phyloP scores from a whole-genome alignment of 2,329 filamentous ascomycete species.

The Cytospora piceae region DNA sequence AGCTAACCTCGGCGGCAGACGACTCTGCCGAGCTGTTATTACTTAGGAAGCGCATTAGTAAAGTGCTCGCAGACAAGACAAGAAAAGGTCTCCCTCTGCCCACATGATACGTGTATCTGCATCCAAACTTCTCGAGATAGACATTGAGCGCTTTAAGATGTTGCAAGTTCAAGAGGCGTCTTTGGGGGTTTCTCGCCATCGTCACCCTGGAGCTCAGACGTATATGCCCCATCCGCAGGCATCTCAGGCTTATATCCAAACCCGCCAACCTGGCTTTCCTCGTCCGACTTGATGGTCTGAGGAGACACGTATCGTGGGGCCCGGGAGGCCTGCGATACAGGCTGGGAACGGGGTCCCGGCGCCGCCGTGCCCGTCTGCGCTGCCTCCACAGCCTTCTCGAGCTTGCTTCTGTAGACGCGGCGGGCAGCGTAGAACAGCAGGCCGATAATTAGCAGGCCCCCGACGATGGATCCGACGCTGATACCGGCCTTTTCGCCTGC shows the following conservation, averaged over 20 bases:
- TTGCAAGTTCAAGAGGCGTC: too few relatives aligned
- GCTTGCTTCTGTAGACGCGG: constrained; percentile 5
- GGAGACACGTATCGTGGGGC: not conserved
- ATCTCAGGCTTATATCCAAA: constrained; percentile 17
- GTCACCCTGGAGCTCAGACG: constrained; percentile 14
- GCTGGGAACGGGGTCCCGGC: constrained; percentile 2
- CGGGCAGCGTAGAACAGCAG: not conserved
- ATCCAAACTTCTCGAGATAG: too few relatives aligned
- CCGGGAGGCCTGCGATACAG: not conserved
- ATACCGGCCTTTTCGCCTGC: constrained; percentile 10
- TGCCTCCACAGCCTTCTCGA: constrained; percentile 9
- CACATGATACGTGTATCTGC: too few relatives aligned
- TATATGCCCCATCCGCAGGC: constrained; percentile 1
- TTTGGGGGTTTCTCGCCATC: not conserved
- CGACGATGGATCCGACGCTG: constrained; percentile 14
- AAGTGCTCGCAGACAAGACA: too few relatives aligned
- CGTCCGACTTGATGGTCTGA: constrained; percentile 1
- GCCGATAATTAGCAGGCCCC: constrained; percentile 7
- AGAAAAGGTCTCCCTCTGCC: too few relatives aligned
- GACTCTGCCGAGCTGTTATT: too few relatives aligned
- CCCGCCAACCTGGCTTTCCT: constrained; percentile 10
- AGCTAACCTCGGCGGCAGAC: too few relatives aligned
- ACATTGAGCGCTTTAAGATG: too few relatives aligned
- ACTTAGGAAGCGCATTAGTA: too few relatives aligned
- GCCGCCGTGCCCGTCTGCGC: not conserved